These are phyloP conservation scores for Aspergillus nanangensis DNA, from an alignment of 495 filamentous ascomycete genomes.

Conservation along the genomic window DNA sequence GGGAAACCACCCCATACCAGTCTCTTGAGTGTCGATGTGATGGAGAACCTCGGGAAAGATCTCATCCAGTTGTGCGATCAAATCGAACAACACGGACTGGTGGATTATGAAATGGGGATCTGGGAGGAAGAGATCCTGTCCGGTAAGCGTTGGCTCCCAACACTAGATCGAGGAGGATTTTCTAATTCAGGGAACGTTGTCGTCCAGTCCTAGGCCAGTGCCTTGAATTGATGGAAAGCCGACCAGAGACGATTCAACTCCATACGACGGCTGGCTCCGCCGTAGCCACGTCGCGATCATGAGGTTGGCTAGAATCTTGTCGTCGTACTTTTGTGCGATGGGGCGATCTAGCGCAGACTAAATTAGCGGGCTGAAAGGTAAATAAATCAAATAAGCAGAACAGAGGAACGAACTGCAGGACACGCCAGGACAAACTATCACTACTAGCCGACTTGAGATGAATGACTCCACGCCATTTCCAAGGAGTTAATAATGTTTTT, in stretches of 20 bases:
- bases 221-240: conserved; percentile 50
- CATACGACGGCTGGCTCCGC: conserved; percentile 17
- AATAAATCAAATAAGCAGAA: no score
- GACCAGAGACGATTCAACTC: conserved; percentile 27
- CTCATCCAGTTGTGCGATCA: conserved; percentile 78
- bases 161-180: background rate
- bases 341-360: conserved; percentile 16
- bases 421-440: conserved; percentile 2
- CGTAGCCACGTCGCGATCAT: conserved; percentile 17
- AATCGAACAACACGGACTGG: conserved; percentile 82
- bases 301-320: background rate
- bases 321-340: conserved; percentile 9
- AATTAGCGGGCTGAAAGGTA: conserved; percentile 6
- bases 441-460: background rate
- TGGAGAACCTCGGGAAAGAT: conserved; percentile 78
- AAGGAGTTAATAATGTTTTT: no score
- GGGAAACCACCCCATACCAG: conserved; percentile 57
- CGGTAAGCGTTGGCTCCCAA: conserved; percentile 54
- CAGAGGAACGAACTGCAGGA: background rate
- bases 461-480: no score
- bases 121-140: conserved; percentile 91
- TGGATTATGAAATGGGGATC: conserved; percentile 96
- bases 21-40: conserved; percentile 60
- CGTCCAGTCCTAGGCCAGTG: conserved; percentile 60
- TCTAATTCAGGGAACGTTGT: background rate